Conservation (phyloP, 2,329 filamentous ascomycete genomes). For the Colletotrichum limetticola region DNA sequence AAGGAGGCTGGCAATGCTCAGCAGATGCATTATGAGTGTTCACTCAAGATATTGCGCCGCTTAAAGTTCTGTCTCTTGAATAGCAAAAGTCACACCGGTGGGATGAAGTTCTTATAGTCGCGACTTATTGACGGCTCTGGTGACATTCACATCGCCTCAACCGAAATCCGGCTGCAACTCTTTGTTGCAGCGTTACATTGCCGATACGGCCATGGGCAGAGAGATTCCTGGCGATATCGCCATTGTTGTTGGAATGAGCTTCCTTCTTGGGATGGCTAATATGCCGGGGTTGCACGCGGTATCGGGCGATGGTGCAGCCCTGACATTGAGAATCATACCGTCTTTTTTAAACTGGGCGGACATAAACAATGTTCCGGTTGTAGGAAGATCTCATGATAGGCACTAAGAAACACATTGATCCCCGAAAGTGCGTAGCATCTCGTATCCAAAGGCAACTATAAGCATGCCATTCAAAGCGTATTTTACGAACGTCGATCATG, state of each 20-base stretch:
- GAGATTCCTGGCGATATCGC: constrained; percentile 22
- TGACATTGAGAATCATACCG: no score
- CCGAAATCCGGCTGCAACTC: no score
- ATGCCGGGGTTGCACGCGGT: not conserved
- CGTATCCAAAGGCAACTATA: no score
- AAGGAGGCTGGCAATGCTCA: constrained; percentile 5
- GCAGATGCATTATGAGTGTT: constrained; percentile 14
- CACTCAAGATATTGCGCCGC: not conserved
- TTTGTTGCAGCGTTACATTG: constrained; percentile 21
- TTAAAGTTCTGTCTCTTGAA: not conserved
- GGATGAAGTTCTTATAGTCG: not conserved
- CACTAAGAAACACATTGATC: no score
- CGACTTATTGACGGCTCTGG: not conserved
- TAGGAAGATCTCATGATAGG: no score
- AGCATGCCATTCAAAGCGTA: no score
- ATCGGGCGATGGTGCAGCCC: not conserved
- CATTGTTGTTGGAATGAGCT: constrained; percentile 21
- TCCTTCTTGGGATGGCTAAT: constrained; percentile 26
- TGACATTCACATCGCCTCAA: not conserved
- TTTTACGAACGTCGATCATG: not conserved
- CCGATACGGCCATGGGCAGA: constrained; percentile 17
- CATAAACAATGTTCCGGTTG: no score
- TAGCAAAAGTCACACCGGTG: not conserved
- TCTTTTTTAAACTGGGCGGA: no score
- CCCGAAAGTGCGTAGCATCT: no score